Percentiles rank a stretch among this genome's conserved stretches.
phyloP scores from a whole-genome alignment of 2,329 filamentous ascomycete genomes.

The Ramichloridium luteum region DNA sequence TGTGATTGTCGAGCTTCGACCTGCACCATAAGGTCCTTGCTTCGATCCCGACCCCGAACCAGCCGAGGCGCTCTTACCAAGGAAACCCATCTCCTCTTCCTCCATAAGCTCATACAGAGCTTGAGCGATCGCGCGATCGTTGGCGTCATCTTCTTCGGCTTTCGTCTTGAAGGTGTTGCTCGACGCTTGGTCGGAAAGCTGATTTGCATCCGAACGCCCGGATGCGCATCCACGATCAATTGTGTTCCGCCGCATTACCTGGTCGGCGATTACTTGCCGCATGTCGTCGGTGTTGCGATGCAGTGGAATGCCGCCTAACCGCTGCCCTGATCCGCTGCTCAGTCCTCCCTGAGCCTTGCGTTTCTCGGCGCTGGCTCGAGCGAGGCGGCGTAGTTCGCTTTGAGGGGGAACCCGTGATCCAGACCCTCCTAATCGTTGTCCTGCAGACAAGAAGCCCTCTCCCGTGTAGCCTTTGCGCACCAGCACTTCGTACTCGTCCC shows the following conservation, averaged over 20 bases:
- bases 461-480: conserved; percentile 76
- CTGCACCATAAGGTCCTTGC: conserved; percentile 23
- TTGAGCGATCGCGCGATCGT: conserved; percentile 74
- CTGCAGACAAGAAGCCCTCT: conserved; percentile 71
- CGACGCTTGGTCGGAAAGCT: conserved; percentile 55
- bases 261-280: conserved; percentile 57
- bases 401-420: conserved; percentile 46
- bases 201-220: conserved; percentile 51
- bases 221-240: conserved; percentile 65
- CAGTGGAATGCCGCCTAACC: conserved; percentile 53
- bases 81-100: conserved; percentile 55
- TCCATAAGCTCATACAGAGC: conserved; percentile 79
- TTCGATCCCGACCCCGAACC: conserved; percentile 27
- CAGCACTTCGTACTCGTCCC: conserved; percentile 71
- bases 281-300: conserved; percentile 51
- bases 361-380: conserved; percentile 57
- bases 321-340: conserved; percentile 53
- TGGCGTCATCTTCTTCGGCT: conserved; percentile 79
- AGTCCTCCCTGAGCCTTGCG: conserved; percentile 38
- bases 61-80: too few relatives aligned
- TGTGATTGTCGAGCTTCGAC: too few relatives aligned
- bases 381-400: conserved; percentile 62
- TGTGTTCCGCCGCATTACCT: conserved; percentile 52
- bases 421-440: conserved; percentile 57
- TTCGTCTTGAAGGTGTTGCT: conserved; percentile 67